Base-by-base conservation (phyloP, 2,329 filamentous ascomycete species). In the Pseudogymnoascus sp. region DNA sequence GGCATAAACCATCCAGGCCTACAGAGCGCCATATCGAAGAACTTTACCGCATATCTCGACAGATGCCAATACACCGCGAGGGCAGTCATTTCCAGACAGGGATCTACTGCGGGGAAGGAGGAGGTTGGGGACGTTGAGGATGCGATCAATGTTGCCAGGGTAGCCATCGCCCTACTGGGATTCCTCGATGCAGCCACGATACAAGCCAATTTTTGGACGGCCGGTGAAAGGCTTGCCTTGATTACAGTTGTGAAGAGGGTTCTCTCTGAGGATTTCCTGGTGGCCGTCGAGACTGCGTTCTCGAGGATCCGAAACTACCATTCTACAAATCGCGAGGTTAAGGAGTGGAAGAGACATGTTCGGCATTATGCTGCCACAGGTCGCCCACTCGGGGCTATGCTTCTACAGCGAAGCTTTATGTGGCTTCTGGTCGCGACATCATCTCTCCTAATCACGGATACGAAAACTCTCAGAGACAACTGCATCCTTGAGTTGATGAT, bases 381-480 rank as follows among this genome's bases (percentile, higher is more conserved):
- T 8, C 85, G 91, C 19, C 93, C 96, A 0, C 78, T 99, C 47
- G 92, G 95, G 8, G 91, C 93, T 11, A 95, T 97, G 88, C 82
- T 97, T 5, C 77, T 99, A 21, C 92, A 96, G 73, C 86, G 91
- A 71, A 92, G 88, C 67, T 96, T 96, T 73, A 91, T 96, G 81
- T 87, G 86, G 74, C 83, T 97, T 33, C 81, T 97, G 11, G 87
- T 92, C 35, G 86, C 91, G 1, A 88, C 85, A 62, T 91, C 90
- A 1, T 90, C 90, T 13, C 81, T 93, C 29, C 79, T 93, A 65
- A 81, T 91, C 16, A 81, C 84, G 33, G 85, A 88, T 42, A 81
- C 82, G 5, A 78, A 82, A n/a, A 76, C 79, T 14, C 77, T 89
- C 38, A 81, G 82, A 61, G 80, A 83, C 42, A 79, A 80, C 13